These are phyloP conservation scores for Fusarium falciforme DNA, from an alignment of 2,329 filamentous ascomycete species.

Conservation along the genomic window DNA sequence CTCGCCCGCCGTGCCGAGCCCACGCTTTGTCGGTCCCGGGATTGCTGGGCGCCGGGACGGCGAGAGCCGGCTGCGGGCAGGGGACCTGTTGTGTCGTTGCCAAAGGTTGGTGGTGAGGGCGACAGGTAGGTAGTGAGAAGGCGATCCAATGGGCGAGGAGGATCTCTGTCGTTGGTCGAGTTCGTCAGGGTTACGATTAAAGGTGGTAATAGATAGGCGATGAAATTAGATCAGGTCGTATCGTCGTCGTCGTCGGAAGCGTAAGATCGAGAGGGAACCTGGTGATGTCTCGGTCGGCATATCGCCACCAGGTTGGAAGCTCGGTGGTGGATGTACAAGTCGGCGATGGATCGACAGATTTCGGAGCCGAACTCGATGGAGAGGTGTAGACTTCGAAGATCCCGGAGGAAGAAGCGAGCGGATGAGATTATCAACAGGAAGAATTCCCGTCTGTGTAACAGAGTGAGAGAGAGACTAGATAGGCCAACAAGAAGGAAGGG, in stretches of 20 bases:
- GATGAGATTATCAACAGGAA: not conserved
- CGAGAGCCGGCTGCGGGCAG: conserved; percentile 34
- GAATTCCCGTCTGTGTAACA: not conserved
- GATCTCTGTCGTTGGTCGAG: conserved; percentile 19
- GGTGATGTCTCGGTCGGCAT: conserved; percentile 25
- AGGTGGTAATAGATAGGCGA: not conserved
- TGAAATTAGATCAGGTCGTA: conserved; percentile 3
- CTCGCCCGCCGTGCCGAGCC: conserved; percentile 47
- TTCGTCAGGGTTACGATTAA: conserved; percentile 31
- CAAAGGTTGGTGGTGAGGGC: conserved; percentile 19
- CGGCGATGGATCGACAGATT: conserved; percentile 3
- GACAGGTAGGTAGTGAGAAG: conserved; percentile 29
- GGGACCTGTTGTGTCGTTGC: conserved; percentile 8
- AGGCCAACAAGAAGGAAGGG: conserved; percentile 31
- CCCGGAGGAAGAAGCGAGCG: not conserved
- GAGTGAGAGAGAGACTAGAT: not conserved
- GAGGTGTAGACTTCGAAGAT: not conserved
- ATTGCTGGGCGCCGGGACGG: conserved; percentile 15
- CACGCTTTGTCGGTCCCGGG: conserved; percentile 32
- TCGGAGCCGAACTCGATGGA: conserved; percentile 13
- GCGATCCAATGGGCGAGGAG: conserved; percentile 22
- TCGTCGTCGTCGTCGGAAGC: conserved; percentile 25
- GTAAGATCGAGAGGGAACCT: conserved; percentile 16
- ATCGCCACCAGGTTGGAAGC: conserved; percentile 28
- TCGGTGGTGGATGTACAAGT: conserved; percentile 15